Evolutionary conservation across 2,329 filamentous ascomycete genomes (phyloP).

Genomic region (Cytospora chrysosperma): DNA sequence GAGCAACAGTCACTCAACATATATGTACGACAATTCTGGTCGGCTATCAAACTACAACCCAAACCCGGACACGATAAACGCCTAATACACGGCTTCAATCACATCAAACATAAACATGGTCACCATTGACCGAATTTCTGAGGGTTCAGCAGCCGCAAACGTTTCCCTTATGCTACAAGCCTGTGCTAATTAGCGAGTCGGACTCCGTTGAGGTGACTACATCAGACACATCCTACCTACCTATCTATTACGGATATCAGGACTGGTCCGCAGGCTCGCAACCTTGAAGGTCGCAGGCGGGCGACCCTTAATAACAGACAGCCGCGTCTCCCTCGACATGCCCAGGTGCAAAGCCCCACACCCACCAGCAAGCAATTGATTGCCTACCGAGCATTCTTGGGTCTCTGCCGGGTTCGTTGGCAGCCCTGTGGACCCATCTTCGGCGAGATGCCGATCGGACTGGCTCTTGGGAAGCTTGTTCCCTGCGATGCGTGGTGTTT

Average conservation of each 20-base stretch:
- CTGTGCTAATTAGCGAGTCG: not conserved
- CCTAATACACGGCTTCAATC: not conserved
- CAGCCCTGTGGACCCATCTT: not conserved
- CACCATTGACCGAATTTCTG: not conserved
- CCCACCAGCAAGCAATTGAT: no score
- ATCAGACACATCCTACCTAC: not conserved
- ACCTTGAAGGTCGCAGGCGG: no score
- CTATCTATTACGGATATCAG: no score
- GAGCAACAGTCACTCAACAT: not conserved
- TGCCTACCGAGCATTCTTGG: slow-evolving; percentile 26
- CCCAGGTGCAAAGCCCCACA: no score
- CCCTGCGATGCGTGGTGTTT: not conserved
- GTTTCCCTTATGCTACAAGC: not conserved
- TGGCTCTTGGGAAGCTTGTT: not conserved
- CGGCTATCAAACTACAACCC: not conserved
- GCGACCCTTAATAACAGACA: no score
- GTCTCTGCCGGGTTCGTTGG: not conserved
- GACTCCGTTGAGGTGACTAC: not conserved
- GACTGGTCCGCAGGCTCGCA: not conserved
- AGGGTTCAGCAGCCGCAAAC: not conserved
- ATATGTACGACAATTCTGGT: not conserved
- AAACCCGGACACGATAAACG: not conserved
- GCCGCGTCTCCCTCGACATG: no score
- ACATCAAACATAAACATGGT: no score
- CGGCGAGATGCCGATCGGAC: not conserved